phyloP scores from a whole-genome alignment of 2,329 filamentous ascomycete genomes.

The Aspergillus sp. region DNA sequence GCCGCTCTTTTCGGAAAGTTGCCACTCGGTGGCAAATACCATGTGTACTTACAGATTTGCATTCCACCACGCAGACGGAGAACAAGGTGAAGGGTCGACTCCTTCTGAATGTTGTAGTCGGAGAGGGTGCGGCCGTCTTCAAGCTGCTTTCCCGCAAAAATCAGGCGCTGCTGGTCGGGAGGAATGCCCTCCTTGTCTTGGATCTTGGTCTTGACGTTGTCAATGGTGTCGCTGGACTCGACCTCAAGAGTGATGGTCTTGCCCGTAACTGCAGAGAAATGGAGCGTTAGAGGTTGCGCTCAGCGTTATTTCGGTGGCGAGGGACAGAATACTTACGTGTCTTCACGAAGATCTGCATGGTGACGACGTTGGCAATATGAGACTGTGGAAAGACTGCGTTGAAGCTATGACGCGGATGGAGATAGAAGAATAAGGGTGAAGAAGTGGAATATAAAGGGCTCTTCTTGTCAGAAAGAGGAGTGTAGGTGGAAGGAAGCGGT shows the following conservation, averaged over 20 bases:
- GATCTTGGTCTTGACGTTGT: slow-evolving; percentile 61
- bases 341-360: slow-evolving; percentile 98
- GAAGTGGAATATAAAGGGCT: slow-evolving; percentile 12
- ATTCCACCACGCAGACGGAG: slow-evolving; percentile 68
- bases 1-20: neutral
- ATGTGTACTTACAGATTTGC: slow-evolving; percentile 58
- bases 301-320: slow-evolving; percentile 27
- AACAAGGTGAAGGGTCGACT: slow-evolving; percentile 71
- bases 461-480: slow-evolving; percentile 17
- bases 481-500: slow-evolving; percentile 14
- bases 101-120: slow-evolving; percentile 59
- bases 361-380: slow-evolving; percentile 36
- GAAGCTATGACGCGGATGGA: slow-evolving; percentile 3
- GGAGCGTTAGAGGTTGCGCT: slow-evolving; percentile 34
- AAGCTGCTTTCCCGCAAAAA: slow-evolving; percentile 60
- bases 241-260: slow-evolving; percentile 56
- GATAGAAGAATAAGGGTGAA: slow-evolving; percentile 17
- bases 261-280: slow-evolving; percentile 54
- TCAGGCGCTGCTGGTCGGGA: slow-evolving; percentile 58
- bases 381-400: slow-evolving; percentile 4
- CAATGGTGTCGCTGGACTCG: slow-evolving; percentile 49
- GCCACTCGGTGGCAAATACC: slow-evolving; percentile 14
- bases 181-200: slow-evolving; percentile 62
- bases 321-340: slow-evolving; percentile 66
- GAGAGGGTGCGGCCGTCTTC: slow-evolving; percentile 58